Evolutionary conservation across 202 grass and related monocot genomes (phyloP), one percentile per base, ranked within the genome.

Genomic region (Eragrostis tef): DNA sequence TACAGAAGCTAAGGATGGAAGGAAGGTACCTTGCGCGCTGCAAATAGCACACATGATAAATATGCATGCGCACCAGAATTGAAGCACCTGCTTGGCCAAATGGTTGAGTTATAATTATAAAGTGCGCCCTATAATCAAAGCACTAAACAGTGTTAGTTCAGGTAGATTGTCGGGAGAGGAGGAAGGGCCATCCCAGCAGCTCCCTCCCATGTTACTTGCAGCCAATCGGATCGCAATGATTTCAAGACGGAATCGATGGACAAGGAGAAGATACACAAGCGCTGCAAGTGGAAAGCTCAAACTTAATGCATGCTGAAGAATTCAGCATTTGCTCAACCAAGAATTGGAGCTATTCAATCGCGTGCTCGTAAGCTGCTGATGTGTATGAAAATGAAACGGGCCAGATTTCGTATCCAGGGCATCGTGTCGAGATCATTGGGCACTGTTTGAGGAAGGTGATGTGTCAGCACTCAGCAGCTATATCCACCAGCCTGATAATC

Each of bases 31-130:
- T 74, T 79, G 44, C 13, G 16, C 22, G 2, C 19, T 19, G 29
- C 19, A 15, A 31, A 73, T 64, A 49, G n/a, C 64, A 11, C 82
- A 85, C 64, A 77, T 85, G 71, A 26, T 29, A 71, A 71, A 85
- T 64, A 41, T 71, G 80, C 43, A 46, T 46, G 59, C 24, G 11
- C 9, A 14, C 67, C 52, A 21, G 60, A 31, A 59, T 29, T 20
- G 16, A 53, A 70, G 24, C 39, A 80, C 57, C 47, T 64, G 57
- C 57, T 25, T 63, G 14, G 8, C 51, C 5, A 77, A 22, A 36
- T 62, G 6, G 42, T 49, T 42, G 15, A 19, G 25, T n/a, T 52
- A 24, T n/a, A n/a, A n/a, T n/a, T n/a, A n/a, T n/a, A n/a, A n/a
- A n/a, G n/a, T n/a, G n/a, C n/a, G 21, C 20, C 9, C 34, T 39